Evolutionary conservation across 2,329 filamentous ascomycete genomes (phyloP).

Genomic region (Aureobasidium pullulans): DNA sequence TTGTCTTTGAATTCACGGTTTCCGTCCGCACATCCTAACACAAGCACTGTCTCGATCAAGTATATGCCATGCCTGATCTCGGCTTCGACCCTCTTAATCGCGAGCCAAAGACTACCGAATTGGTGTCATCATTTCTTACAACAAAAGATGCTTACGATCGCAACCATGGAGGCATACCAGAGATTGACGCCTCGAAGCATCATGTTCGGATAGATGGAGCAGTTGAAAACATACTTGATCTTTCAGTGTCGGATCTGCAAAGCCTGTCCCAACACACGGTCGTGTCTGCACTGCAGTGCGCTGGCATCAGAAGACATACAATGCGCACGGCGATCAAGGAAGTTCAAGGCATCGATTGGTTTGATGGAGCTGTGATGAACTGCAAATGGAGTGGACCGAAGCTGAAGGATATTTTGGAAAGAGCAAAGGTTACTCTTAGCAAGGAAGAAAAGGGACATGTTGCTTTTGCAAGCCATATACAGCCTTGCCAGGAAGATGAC

Average conservation of each 20-base stretch:
- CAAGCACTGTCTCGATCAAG: neutral
- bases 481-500: slow-evolving; percentile 47
- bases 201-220: slow-evolving; percentile 43
- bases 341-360: slow-evolving; percentile 54
- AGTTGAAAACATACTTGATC: slow-evolving; percentile 36
- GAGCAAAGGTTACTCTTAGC: slow-evolving; percentile 35
- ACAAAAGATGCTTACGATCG: slow-evolving; percentile 46
- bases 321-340: slow-evolving; percentile 55
- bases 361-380: slow-evolving; percentile 54
- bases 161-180: slow-evolving; percentile 23
- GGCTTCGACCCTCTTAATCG: slow-evolving; percentile 38
- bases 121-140: slow-evolving; percentile 46
- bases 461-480: slow-evolving; percentile 48
- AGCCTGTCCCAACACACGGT: slow-evolving; percentile 48
- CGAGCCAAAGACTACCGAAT: slow-evolving; percentile 38
- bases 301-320: slow-evolving; percentile 53
- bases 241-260: slow-evolving; percentile 42
- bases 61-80: slow-evolving; percentile 6
- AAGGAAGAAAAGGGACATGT: slow-evolving; percentile 39
- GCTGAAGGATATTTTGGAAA: slow-evolving; percentile 44
- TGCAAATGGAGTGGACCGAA: slow-evolving; percentile 50
- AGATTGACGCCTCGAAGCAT: slow-evolving; percentile 27
- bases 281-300: slow-evolving; percentile 52
- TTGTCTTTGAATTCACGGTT: neutral
- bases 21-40: no score